These are phyloP conservation scores for Pterocarpus macrocarpus DNA, from an alignment of 306 rosid species.

Conservation along the genomic window DNA sequence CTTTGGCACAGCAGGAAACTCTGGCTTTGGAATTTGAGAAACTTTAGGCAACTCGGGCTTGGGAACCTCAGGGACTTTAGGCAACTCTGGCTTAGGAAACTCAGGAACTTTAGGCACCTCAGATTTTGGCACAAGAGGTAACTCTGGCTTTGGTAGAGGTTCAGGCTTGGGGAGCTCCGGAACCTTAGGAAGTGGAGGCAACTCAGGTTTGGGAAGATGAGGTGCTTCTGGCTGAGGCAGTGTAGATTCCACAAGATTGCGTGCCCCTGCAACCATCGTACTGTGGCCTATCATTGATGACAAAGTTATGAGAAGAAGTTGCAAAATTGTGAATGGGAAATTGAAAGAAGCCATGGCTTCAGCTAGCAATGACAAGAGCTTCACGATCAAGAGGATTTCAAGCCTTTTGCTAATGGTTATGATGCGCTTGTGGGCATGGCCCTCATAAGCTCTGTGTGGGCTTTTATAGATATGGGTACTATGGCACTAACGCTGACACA, in stretches of 20 bases:
- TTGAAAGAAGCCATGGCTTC: constrained; percentile 32
- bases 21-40: background rate
- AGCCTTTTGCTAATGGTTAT: background rate
- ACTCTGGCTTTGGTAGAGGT: background rate
- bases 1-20: background rate
- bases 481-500: no score
- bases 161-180: background rate
- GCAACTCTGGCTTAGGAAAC: constrained; percentile 1
- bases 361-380: background rate
- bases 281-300: constrained; percentile 27
- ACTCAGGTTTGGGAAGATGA: constrained; percentile 24
- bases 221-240: constrained; percentile 18
- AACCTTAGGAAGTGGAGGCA: background rate
- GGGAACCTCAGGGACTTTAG: background rate
- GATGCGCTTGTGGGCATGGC: background rate
- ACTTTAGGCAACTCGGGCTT: constrained; percentile 14
- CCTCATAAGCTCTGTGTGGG: no score
- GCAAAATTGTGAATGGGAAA: constrained; percentile 2
- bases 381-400: background rate
- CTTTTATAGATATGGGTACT: constrained; percentile 16
- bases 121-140: background rate
- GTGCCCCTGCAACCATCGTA: constrained; percentile 39
- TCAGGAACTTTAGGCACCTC: background rate
- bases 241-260: constrained; percentile 42
- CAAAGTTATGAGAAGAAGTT: constrained; percentile 23